Evolutionary conservation across 2,329 filamentous ascomycete genomes (phyloP).

Genomic region (Fusarium pilosicola): DNA sequence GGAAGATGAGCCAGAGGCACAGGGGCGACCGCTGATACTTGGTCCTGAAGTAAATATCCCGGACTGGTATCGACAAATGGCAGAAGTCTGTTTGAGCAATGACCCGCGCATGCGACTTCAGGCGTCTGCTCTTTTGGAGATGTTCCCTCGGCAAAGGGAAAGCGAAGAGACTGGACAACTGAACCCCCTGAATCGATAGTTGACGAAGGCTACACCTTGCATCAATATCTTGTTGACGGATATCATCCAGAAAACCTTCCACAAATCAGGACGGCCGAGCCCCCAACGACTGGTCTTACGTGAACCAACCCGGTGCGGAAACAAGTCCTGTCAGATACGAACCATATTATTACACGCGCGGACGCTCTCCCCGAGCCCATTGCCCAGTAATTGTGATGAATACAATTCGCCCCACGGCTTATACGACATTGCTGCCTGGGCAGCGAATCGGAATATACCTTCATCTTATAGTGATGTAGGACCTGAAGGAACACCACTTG

Average conservation of each 20-base stretch:
- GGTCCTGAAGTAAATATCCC: conserved; percentile 72
- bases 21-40: conserved; percentile 74
- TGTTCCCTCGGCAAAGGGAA: conserved; percentile 66
- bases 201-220: conserved; percentile 53
- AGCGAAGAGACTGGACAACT: conserved; percentile 24
- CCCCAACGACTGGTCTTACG: conserved; percentile 57
- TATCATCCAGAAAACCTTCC: conserved; percentile 49
- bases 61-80: conserved; percentile 79
- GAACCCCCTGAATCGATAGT: conserved; percentile 51
- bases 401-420: conserved; percentile 45
- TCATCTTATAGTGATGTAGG: conserved; percentile 53
- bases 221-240: conserved; percentile 53
- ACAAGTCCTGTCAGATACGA: conserved; percentile 51
- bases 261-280: conserved; percentile 54
- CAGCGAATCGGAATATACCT: conserved; percentile 52
- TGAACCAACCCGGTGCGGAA: conserved; percentile 51
- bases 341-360: conserved; percentile 59
- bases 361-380: conserved; percentile 65
- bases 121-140: conserved; percentile 74
- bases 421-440: conserved; percentile 50
- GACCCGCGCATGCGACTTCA: conserved; percentile 77
- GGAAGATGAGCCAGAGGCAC: conserved; percentile 88
- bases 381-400: conserved; percentile 56
- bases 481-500: conserved; percentile 33
- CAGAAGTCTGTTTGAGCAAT: conserved; percentile 79